Evolutionary conservation across 2,329 filamentous ascomycete genomes (phyloP).

Genomic region (Raffaelea arxii): DNA sequence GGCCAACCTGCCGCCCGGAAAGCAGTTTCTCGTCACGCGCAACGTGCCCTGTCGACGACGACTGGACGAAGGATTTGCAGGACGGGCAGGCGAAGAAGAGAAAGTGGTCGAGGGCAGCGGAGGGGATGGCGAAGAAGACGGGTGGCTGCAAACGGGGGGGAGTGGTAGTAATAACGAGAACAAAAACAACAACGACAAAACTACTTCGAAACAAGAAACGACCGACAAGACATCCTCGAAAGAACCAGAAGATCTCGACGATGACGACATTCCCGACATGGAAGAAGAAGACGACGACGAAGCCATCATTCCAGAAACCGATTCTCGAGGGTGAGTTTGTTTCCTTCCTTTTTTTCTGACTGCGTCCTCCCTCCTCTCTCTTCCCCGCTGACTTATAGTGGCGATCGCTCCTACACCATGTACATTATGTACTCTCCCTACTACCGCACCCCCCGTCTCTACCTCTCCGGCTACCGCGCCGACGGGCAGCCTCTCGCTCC

Average conservation of each 20-base stretch:
- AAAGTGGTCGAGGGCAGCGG: slow-evolving; percentile 53
- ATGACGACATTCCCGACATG: slow-evolving; percentile 92
- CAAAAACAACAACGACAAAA: neutral
- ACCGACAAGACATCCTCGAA: slow-evolving; percentile 83
- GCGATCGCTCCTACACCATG: slow-evolving; percentile 86
- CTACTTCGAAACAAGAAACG: slow-evolving; percentile 28
- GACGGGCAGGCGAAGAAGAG: slow-evolving; percentile 75
- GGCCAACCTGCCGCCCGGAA: slow-evolving; percentile 71
- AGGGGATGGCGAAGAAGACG: slow-evolving; percentile 62
- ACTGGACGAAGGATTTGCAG: slow-evolving; percentile 87
- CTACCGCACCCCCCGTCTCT: slow-evolving; percentile 91
- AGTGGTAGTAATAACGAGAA: neutral
- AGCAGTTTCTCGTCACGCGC: slow-evolving; percentile 91
- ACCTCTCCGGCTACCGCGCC: slow-evolving; percentile 80
- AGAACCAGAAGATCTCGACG: slow-evolving; percentile 55
- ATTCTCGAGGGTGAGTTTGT: neutral
- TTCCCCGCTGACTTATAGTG: slow-evolving; percentile 36
- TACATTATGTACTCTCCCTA: slow-evolving; percentile 98
- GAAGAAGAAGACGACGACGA: slow-evolving; percentile 96
- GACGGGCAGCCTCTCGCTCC: slow-evolving; percentile 48
- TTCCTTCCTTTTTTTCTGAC: slow-evolving; percentile 5
- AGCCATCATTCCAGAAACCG: slow-evolving; percentile 79
- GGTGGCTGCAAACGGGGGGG: slow-evolving; percentile 84
- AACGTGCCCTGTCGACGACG: slow-evolving; percentile 90
- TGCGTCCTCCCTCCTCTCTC: neutral